A percentile compares a stretch with the other conserved stretches of the same genome.
Evolutionary conservation across 768 basidiomycete species (phyloP).

Genomic region (Russula compacta): DNA sequence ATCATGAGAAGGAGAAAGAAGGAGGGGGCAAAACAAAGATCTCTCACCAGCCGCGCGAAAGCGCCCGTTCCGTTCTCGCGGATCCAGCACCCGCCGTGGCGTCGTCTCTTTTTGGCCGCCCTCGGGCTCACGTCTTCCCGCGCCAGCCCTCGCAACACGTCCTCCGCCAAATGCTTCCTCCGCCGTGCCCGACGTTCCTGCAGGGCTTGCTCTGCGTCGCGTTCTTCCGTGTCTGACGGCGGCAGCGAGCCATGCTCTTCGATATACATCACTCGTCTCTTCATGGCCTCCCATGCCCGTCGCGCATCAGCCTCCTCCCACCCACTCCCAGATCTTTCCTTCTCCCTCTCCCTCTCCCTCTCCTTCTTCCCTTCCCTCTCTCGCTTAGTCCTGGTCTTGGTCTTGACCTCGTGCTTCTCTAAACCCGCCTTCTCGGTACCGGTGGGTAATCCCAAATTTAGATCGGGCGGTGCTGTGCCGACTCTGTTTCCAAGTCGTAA

Average conservation of each 20-base stretch:
- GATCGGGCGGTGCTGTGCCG: background rate
- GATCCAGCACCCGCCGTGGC: conserved; percentile 2
- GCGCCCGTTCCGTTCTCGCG: background rate
- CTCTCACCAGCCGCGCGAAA: background rate
- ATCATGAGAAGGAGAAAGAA: background rate
- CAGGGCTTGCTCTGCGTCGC: background rate
- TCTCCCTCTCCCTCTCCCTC: background rate
- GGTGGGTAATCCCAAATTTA: background rate
- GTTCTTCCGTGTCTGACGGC: background rate
- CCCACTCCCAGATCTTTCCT: background rate
- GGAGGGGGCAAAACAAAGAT: background rate
- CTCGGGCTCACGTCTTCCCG: background rate
- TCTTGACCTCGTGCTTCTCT: background rate
- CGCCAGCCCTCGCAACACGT: background rate
- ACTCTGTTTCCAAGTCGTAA: background rate
- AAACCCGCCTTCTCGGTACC: background rate
- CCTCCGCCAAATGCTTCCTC: background rate
- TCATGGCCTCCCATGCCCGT: conserved; percentile 6
- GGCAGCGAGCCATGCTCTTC: conserved; percentile 14
- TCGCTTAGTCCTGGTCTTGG: too few species aligned
- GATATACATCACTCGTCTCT: conserved; percentile 2
- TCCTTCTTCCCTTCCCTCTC: background rate
- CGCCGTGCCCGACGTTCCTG: conserved; percentile 1
- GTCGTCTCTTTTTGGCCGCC: background rate
- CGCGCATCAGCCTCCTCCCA: background rate